These are phyloP conservation scores for Ophiognomonia clavigignenti-juglandacearum DNA, from an alignment of 2,329 filamentous ascomycete species.

Conservation along the genomic window DNA sequence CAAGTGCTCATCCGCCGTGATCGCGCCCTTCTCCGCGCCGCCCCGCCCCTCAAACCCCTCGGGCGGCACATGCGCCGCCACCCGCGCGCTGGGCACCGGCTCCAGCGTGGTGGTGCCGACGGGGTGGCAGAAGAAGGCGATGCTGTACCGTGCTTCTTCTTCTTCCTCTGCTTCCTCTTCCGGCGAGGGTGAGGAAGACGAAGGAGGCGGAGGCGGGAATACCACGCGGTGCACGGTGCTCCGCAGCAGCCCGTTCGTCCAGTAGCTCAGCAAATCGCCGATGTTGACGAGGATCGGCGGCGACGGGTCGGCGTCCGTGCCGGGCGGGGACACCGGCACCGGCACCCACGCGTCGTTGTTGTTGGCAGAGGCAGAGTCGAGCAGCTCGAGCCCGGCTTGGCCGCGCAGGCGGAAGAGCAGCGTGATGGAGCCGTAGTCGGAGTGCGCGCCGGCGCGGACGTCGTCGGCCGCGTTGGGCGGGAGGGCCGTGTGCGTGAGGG, in stretches of 20 bases:
- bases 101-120: slow-evolving; percentile 46
- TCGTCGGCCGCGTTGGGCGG: slow-evolving; percentile 50
- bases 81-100: slow-evolving; percentile 56
- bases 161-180: slow-evolving; percentile 40
- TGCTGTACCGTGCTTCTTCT: slow-evolving; percentile 54
- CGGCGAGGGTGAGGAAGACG: slow-evolving; percentile 47
- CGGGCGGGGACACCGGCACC: slow-evolving; percentile 57
- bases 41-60: slow-evolving; percentile 24
- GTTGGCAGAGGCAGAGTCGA: slow-evolving; percentile 55
- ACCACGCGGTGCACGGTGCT: slow-evolving; percentile 87
- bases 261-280: slow-evolving; percentile 68
- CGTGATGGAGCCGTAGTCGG: slow-evolving; percentile 72
- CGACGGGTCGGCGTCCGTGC: slow-evolving; percentile 51
- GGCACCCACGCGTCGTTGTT: slow-evolving; percentile 53
- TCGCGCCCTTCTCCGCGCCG: slow-evolving; percentile 49
- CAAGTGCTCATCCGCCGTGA: slow-evolving; percentile 62
- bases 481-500: slow-evolving; percentile 27
- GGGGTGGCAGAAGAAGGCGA: slow-evolving; percentile 67
- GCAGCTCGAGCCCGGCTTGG: slow-evolving; percentile 83
- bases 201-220: slow-evolving; percentile 48
- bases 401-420: slow-evolving; percentile 81
- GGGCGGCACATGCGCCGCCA: slow-evolving; percentile 30
- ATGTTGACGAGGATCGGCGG: slow-evolving; percentile 81
- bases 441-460: slow-evolving; percentile 86
- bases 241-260: slow-evolving; percentile 84